These are phyloP conservation scores for Eutypella sp. DNA, from an alignment of 2,329 filamentous ascomycete genomes.

Conservation along the genomic window DNA sequence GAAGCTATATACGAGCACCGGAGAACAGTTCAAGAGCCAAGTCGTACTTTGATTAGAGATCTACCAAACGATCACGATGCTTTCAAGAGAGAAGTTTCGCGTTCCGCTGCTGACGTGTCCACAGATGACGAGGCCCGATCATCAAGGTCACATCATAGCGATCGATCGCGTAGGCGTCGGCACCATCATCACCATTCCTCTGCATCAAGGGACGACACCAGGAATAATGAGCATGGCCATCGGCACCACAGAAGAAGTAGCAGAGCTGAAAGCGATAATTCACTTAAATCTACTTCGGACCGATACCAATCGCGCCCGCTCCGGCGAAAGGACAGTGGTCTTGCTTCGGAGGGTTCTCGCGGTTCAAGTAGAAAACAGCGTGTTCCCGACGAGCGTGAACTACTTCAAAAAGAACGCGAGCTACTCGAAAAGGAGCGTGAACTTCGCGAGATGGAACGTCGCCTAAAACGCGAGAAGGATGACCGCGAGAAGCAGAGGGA, in stretches of 20 bases:
- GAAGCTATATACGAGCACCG: constrained; percentile 10
- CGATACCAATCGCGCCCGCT: constrained; percentile 34
- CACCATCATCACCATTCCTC: constrained; percentile 22
- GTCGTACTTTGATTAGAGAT: constrained; percentile 8
- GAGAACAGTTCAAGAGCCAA: constrained; percentile 11
- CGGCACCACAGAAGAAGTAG: constrained; percentile 31
- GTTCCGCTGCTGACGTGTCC: constrained; percentile 52
- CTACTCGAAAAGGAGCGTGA: no score
- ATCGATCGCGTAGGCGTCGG: constrained; percentile 16
- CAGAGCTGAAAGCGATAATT: constrained; percentile 15
- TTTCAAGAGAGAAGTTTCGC: constrained; percentile 34
- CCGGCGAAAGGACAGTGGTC: constrained; percentile 41
- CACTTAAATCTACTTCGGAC: constrained; percentile 22
- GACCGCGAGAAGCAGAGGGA: constrained; percentile 24
- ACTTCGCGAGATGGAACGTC: constrained; percentile 43
- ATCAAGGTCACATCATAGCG: constrained; percentile 31
- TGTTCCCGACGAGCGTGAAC: constrained; percentile 47
- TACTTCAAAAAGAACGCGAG: constrained; percentile 42
- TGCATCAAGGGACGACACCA: constrained; percentile 14
- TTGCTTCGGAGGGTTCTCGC: constrained; percentile 35
- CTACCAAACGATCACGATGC: constrained; percentile 24
- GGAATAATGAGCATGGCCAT: constrained; percentile 24
- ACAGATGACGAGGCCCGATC: constrained; percentile 45
- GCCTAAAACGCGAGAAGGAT: constrained; percentile 23
- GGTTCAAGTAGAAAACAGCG: constrained; percentile 30